These are phyloP conservation scores for Xylogone sp. DNA, from an alignment of 2,329 filamentous ascomycete species.

Conservation along the genomic window DNA sequence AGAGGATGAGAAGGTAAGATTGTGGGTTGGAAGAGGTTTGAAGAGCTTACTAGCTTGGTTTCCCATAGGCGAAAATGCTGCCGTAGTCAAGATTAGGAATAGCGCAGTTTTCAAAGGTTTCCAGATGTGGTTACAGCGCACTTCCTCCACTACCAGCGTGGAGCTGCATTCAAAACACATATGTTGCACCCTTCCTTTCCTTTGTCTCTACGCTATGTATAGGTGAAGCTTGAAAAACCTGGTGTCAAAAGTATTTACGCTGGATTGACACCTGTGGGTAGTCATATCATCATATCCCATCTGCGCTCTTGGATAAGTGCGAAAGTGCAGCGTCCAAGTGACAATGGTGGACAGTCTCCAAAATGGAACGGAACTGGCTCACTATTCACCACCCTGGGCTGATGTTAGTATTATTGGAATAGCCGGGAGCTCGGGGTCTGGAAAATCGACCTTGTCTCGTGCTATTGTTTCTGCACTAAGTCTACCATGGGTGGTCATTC, in stretches of 20 bases:
- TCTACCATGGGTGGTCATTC: constrained; percentile 94
- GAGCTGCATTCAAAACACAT: background rate
- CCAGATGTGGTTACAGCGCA: background rate
- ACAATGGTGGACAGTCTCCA: constrained; percentile 17
- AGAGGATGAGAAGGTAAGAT: background rate
- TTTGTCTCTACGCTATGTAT: background rate
- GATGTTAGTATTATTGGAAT: constrained; percentile 96
- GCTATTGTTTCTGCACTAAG: constrained; percentile 88
- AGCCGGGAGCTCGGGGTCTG: constrained; percentile 88
- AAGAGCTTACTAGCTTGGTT: background rate
- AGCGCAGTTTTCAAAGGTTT: background rate
- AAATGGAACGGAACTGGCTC: constrained; percentile 40
- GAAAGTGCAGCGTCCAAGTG: background rate
- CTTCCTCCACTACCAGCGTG: background rate
- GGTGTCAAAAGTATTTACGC: background rate
- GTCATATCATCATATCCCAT: no score
- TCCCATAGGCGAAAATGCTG: background rate
- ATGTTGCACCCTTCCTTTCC: background rate
- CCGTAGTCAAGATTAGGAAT: background rate
- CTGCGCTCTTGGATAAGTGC: no score
- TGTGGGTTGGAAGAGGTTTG: background rate
- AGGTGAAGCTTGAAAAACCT: background rate
- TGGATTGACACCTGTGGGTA: background rate
- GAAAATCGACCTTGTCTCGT: constrained; percentile 90
- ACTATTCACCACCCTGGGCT: constrained; percentile 93